Percentiles rank a stretch among this genome's conserved stretches.
Conservation (phyloP, 179 eudicot species). For the Sideroxylon spinosum region DNA sequence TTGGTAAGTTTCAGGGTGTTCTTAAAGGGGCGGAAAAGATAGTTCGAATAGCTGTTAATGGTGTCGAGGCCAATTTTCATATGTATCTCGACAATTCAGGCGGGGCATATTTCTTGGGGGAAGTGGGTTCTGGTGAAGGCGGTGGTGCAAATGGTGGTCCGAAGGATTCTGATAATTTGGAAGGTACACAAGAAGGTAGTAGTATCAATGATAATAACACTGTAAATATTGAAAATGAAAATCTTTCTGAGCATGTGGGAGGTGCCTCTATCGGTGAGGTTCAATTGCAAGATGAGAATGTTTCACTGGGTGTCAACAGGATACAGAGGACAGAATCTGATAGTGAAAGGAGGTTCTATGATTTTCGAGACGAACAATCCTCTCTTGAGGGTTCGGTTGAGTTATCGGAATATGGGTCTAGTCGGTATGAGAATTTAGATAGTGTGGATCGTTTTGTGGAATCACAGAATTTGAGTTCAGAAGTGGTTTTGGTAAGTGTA, state of each 20-base stretch:
- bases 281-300: conserved; percentile 38
- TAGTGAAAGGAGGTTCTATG: conserved; percentile 56
- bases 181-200: conserved; percentile 29
- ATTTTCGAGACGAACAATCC: conserved; percentile 76
- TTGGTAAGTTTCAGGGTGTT: conserved; percentile 98
- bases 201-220: conserved; percentile 25
- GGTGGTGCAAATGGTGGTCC: conserved; percentile 28
- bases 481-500: conserved; percentile 89
- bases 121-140: conserved; percentile 46
- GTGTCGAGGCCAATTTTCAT: conserved; percentile 75
- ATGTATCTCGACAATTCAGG: conserved; percentile 96
- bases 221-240: conserved; percentile 31
- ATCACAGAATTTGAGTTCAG: conserved; percentile 57
- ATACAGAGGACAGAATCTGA: conserved; percentile 69
- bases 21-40: conserved; percentile 89
- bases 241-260: conserved; percentile 29
- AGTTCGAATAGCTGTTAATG: conserved; percentile 75
- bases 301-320: conserved; percentile 37
- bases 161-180: conserved; percentile 32
- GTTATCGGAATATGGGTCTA: conserved; percentile 69
- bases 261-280: conserved; percentile 35
- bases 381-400: conserved; percentile 64
- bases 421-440: conserved; percentile 61
- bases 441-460: conserved; percentile 50
- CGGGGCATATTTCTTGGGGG: conserved; percentile 83